Evolutionary conservation across 78 protist species (phyloP).

Genomic region (Diacronema lutheri): DNA sequence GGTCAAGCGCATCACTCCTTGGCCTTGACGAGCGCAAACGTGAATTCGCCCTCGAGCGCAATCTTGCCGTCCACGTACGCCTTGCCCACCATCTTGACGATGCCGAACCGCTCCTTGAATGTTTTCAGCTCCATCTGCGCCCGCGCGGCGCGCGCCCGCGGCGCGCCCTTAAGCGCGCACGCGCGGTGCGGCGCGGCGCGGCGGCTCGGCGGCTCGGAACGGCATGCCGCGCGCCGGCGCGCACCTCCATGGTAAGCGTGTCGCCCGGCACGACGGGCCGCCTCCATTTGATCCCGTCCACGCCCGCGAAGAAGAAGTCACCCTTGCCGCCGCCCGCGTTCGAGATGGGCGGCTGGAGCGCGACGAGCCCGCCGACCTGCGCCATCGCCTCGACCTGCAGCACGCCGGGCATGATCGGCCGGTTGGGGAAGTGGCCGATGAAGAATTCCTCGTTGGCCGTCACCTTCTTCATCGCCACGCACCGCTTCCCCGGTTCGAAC

Average conservation of each 20-base stretch:
- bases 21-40: slow-evolving; percentile 5
- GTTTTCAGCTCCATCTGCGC: too few relatives aligned
- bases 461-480: slow-evolving; percentile 36
- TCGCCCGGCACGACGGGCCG: slow-evolving; percentile 40
- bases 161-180: too few relatives aligned
- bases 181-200: too few relatives aligned
- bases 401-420: slow-evolving; percentile 50
- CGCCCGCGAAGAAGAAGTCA: slow-evolving; percentile 41
- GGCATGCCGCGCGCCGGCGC: too few relatives aligned
- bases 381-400: slow-evolving; percentile 28
- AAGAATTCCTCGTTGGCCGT: slow-evolving; percentile 37
- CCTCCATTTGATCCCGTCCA: slow-evolving; percentile 21
- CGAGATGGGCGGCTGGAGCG: slow-evolving; percentile 23
- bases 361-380: slow-evolving; percentile 9
- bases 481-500: slow-evolving; percentile 23
- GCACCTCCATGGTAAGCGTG: slow-evolving; percentile 38
- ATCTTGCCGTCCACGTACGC: slow-evolving; percentile 26
- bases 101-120: slow-evolving; percentile 1
- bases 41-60: slow-evolving; percentile 10
- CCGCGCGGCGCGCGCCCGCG: too few relatives aligned
- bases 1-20: too few relatives aligned
- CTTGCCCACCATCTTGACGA: slow-evolving; percentile 17
- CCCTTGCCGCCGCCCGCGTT: slow-evolving; percentile 15
- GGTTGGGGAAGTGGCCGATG: slow-evolving; percentile 39
- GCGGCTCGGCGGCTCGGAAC: too few relatives aligned